Evolutionary conservation across 352 stramenopile species (phyloP), one percentile per base, ranked within the genome.

Genomic region (Phytopythium boreale): DNA sequence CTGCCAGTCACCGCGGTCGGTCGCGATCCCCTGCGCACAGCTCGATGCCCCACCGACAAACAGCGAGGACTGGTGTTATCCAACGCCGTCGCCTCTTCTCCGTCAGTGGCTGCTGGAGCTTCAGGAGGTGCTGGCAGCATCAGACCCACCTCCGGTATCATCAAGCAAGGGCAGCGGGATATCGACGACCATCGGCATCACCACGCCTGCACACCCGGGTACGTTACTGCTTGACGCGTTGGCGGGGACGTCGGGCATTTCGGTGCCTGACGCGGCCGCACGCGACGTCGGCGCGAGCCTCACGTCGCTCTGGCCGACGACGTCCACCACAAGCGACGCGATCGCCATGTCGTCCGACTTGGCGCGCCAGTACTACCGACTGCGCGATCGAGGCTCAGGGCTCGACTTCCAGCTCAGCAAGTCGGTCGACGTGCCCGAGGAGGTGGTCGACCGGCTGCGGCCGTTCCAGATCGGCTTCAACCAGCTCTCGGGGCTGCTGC

Each of bases 401-500:
- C 12, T 60, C 55, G 22, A 37, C 34, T 36, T 44, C 8, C 20
- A 60, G 15, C 36, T 50, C 19, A 50, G 34, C 55, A 50, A 50
- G 36, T 29, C 55, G n/a, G 36, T 60, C 17, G 56, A 50, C 14
- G 59, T 74, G 12, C 70, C 73, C n/a, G 37, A 62, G 11, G 70
- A 76, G 46, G 57, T 80, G 4, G 56, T 50, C 2, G 22, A 31
- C 9, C 69, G 60, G 2, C 43, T 80, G n/a, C 51, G 61, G 34
- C 41, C 20, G 19, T 66, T 72, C 53, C 52, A 62, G 22, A 56
- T 80, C 26, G 34, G 22, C 6, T 77, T 80, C 49, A 15, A 22
- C 8, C 53, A 64, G 29, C 62, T 80, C 24, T 69, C 73, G 20
- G 29, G 43, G 19, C 53, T 76, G 19, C 58, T 77, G 20, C 73